Evolutionary conservation across 2,329 filamentous ascomycete genomes (phyloP).

Genomic region (Celoporthe dispersa): DNA sequence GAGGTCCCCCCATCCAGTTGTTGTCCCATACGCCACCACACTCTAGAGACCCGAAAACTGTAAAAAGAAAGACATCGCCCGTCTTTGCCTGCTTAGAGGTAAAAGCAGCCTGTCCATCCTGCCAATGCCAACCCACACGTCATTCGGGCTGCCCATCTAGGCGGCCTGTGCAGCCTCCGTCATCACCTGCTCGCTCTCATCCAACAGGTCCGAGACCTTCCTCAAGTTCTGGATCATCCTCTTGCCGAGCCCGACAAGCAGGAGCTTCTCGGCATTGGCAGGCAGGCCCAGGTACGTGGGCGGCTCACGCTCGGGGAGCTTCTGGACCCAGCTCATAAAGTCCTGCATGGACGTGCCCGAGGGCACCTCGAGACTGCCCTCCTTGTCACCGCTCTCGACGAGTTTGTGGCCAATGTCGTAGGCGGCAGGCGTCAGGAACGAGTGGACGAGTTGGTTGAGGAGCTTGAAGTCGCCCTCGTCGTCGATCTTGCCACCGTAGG

Average conservation of each 20-base stretch:
- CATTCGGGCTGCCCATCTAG: neutral
- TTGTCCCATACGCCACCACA: conserved; percentile 17
- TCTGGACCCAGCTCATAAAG: conserved; percentile 90
- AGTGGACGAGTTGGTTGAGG: conserved; percentile 73
- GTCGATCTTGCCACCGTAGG: conserved; percentile 97
- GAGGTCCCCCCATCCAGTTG: neutral
- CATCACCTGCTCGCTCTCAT: conserved; percentile 92
- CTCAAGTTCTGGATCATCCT: conserved; percentile 84
- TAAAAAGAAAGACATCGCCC: neutral
- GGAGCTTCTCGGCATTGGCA: conserved; percentile 92
- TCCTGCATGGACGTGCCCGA: conserved; percentile 80
- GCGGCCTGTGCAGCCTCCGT: conserved; percentile 55
- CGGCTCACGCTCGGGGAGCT: conserved; percentile 90
- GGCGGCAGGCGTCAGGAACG: conserved; percentile 81
- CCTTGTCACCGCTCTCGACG: conserved; percentile 66
- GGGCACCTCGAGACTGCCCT: conserved; percentile 72
- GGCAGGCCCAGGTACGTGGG: conserved; percentile 93
- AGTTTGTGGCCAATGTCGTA: conserved; percentile 94
- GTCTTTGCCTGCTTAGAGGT: neutral
- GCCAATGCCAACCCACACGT: neutral
- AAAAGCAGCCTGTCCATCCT: neutral
- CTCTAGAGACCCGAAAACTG: conserved; percentile 1
- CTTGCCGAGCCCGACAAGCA: conserved; percentile 85
- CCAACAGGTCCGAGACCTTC: conserved; percentile 83
- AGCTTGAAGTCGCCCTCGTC: conserved; percentile 81